Conservation (phyloP, 768 basidiomycete genomes). For the Auriscalpium vulgare region DNA sequence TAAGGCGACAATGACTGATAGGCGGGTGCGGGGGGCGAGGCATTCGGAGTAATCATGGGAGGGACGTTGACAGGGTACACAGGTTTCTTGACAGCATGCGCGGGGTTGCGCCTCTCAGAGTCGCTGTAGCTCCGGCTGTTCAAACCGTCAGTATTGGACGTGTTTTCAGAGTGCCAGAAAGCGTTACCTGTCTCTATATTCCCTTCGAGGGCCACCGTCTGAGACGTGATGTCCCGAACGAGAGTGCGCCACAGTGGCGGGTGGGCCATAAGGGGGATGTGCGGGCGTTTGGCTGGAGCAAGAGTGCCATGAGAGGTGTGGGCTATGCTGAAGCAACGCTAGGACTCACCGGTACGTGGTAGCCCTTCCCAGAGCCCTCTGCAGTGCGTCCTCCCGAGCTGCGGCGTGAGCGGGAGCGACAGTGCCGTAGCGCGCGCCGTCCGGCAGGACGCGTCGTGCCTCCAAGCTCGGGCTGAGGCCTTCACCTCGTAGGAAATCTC, state of each 20-base stretch:
- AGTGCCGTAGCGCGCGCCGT: neutral
- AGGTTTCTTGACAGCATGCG: neutral
- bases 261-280: neutral
- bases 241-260: neutral
- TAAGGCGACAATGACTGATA: neutral
- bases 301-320: neutral
- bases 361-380: slow-evolving; percentile 5
- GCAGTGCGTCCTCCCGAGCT: slow-evolving; percentile 10
- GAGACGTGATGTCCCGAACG: neutral
- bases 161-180: neutral
- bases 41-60: neutral
- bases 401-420: neutral
- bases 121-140: neutral
- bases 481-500: slow-evolving; percentile 8
- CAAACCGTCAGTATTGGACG: neutral
- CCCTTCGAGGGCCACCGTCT: neutral
- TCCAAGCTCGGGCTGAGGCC: slow-evolving; percentile 9
- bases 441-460: neutral
- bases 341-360: slow-evolving; percentile 4
- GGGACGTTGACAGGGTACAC: neutral
- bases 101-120: neutral
- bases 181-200: neutral
- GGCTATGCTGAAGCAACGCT: neutral
- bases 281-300: neutral
- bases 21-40: neutral